Evolutionary conservation across 2,329 filamentous ascomycete genomes (phyloP).

Genomic region (Elsinoe ampelina): DNA sequence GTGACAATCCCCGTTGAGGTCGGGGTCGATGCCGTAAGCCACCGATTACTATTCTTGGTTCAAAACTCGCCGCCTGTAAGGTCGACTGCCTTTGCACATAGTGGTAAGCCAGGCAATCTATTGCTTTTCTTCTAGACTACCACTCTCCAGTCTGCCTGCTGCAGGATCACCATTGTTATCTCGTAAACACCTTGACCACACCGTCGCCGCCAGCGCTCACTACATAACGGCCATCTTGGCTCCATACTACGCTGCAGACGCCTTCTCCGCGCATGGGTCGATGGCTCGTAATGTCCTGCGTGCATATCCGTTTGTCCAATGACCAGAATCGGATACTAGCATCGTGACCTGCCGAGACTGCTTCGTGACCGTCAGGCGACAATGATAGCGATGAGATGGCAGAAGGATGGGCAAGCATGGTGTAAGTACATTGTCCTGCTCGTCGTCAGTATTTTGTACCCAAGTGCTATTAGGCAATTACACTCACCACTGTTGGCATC

Average conservation of each 20-base stretch:
- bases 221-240: constrained; percentile 86
- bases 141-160: neutral
- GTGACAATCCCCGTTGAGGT: no score
- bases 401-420: constrained; percentile 92
- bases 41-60: no score
- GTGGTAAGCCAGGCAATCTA: constrained; percentile 12
- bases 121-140: constrained; percentile 6
- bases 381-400: constrained; percentile 86
- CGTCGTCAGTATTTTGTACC: neutral
- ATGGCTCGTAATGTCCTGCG: constrained; percentile 88
- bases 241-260: constrained; percentile 91
- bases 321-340: constrained; percentile 95
- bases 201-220: constrained; percentile 92
- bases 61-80: no score
- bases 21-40: no score
- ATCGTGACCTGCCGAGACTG: constrained; percentile 93
- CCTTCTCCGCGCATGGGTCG: constrained; percentile 93
- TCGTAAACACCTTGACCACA: constrained; percentile 77
- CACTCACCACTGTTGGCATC: constrained; percentile 94
- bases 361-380: constrained; percentile 85
- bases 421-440: constrained; percentile 95
- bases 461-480: neutral
- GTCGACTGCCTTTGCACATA: no score
- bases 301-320: constrained; percentile 88
- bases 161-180: constrained; percentile 17